A percentile compares a stretch with the other conserved stretches of the same genome.
Evolutionary conservation across 2,329 filamentous ascomycete genomes (phyloP).

Genomic region (Alternaria sp.): DNA sequence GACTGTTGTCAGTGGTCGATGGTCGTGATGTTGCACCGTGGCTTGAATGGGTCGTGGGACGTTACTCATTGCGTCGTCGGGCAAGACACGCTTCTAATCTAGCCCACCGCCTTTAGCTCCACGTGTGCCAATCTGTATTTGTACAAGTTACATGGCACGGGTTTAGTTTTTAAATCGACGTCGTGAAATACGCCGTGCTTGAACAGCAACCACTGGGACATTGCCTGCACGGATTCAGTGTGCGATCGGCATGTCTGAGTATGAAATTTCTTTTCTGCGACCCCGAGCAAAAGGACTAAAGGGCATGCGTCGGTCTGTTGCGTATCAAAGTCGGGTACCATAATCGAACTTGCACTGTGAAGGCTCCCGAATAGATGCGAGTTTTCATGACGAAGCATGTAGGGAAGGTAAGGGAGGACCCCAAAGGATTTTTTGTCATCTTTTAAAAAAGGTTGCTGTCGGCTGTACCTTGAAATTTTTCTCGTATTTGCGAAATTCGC

Average conservation of each 20-base stretch:
- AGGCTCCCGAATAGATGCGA: neutral
- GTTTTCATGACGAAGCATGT: neutral
- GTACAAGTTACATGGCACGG: conserved; percentile 4
- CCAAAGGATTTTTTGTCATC: neutral
- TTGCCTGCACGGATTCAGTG: conserved; percentile 2
- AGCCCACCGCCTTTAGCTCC: neutral
- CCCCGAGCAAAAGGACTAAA: neutral
- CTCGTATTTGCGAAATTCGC: neutral
- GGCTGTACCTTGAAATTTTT: neutral
- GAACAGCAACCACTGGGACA: neutral
- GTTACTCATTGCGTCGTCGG: neutral
- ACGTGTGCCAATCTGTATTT: neutral
- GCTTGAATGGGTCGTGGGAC: conserved; percentile 1
- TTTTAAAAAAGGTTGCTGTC: neutral
- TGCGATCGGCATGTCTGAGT: neutral
- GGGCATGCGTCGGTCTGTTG: neutral
- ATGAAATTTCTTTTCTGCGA: neutral
- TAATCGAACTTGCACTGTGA: neutral
- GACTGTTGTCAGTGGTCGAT: neutral
- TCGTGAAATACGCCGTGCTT: conserved; percentile 6
- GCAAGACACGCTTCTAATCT: neutral
- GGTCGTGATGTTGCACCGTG: conserved; percentile 1
- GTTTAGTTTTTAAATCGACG: neutral
- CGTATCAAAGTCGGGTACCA: neutral
- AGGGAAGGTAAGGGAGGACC: neutral